Evolutionary conservation across 2,329 filamentous ascomycete species (phyloP).

Genomic region (Colletotrichum paranaense): DNA sequence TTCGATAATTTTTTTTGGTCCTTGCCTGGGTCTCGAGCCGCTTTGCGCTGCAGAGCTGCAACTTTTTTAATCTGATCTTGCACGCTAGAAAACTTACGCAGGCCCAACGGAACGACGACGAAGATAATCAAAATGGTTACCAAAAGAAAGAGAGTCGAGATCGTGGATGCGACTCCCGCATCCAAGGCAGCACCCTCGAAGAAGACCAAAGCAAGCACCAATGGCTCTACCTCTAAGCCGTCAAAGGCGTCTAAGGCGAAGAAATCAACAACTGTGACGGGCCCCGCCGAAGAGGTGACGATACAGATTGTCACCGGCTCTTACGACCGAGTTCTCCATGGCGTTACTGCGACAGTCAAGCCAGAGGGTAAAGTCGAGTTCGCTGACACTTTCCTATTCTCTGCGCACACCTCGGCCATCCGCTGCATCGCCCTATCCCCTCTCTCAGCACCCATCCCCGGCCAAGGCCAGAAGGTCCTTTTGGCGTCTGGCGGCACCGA

Average conservation of each 20-base stretch:
- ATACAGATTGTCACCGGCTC: conserved; percentile 93
- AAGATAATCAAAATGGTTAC: conserved; percentile 48
- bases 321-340: conserved; percentile 93
- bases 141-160: conserved; percentile 61
- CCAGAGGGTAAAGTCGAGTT: conserved; percentile 67
- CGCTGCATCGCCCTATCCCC: conserved; percentile 89
- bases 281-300: conserved; percentile 56
- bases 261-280: neutral
- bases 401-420: conserved; percentile 90
- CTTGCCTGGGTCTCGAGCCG: neutral
- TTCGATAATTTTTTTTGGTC: conserved; percentile 24
- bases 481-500: conserved; percentile 93
- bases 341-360: conserved; percentile 81
- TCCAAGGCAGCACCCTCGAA: conserved; percentile 43
- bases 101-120: conserved; percentile 14
- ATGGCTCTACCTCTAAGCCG: conserved; percentile 21
- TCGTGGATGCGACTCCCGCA: conserved; percentile 39
- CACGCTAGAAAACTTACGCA: conserved; percentile 5
- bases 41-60: neutral
- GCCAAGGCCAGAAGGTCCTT: conserved; percentile 82
- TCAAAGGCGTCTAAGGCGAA: neutral
- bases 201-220: conserved; percentile 44
- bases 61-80: conserved; percentile 17
- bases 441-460: conserved; percentile 69
- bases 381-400: conserved; percentile 94